A percentile compares a stretch with the other conserved stretches of the same genome.
phyloP scores from a whole-genome alignment of 495 filamentous ascomycete genomes.

The Penicillium bialowiezense region DNA sequence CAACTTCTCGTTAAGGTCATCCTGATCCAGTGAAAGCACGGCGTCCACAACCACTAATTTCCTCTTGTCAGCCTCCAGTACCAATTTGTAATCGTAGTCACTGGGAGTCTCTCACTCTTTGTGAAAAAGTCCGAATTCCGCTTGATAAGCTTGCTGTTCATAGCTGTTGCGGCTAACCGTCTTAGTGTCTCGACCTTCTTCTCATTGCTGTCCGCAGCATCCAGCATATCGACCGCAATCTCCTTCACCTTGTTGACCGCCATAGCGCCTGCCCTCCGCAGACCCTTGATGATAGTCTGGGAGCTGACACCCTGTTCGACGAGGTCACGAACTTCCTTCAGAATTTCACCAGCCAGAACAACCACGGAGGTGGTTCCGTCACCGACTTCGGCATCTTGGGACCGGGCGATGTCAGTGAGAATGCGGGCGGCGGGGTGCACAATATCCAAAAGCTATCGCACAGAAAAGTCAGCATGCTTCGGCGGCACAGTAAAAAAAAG shows the following conservation, averaged over 20 bases:
- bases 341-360: constrained; percentile 89
- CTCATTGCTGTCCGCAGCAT: constrained; percentile 54
- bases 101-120: constrained; percentile 67
- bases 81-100: neutral
- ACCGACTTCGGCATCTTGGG: constrained; percentile 98
- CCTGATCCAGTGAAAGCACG: constrained; percentile 93
- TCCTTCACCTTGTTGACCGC: constrained; percentile 99
- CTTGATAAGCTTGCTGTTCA: constrained; percentile 99
- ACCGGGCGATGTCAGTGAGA: constrained; percentile 95
- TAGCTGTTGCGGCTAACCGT: constrained; percentile 92
- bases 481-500: no score
- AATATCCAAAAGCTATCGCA: constrained; percentile 83
- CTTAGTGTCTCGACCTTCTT: constrained; percentile 86
- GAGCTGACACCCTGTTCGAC: constrained; percentile 97
- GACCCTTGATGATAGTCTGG: constrained; percentile 94
- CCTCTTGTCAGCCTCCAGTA: constrained; percentile 5
- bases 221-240: constrained; percentile 78
- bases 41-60: constrained; percentile 91
- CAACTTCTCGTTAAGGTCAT: constrained; percentile 95
- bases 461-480: constrained; percentile 12
- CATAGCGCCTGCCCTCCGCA: constrained; percentile 83
- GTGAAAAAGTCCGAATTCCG: constrained; percentile 96
- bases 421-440: constrained; percentile 97
- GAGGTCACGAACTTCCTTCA: constrained; percentile 91
- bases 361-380: constrained; percentile 98